Conservation (phyloP, 192 early-diverging fungal genomes). For the Coemansia sp. region DNA sequence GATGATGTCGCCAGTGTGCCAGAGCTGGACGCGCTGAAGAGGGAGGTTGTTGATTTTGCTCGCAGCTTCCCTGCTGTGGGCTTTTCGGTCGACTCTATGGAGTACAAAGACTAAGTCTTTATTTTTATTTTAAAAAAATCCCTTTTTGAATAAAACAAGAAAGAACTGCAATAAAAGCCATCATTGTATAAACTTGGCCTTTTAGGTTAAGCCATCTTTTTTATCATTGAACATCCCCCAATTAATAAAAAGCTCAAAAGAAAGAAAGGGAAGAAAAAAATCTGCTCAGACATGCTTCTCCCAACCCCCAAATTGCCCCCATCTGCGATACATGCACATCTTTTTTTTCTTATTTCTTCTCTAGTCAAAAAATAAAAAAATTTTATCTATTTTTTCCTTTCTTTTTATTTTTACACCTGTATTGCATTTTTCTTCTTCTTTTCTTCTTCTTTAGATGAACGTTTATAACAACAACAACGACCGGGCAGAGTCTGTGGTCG, state of each 20-base stretch:
- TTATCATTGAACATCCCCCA: too few relatives aligned
- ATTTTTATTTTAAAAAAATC: background rate
- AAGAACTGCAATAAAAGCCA: too few relatives aligned
- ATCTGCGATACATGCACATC: conserved; percentile 6
- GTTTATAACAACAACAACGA: background rate
- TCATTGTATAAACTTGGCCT: too few relatives aligned
- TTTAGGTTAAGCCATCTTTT: too few relatives aligned
- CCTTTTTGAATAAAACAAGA: too few relatives aligned
- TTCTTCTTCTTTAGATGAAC: background rate
- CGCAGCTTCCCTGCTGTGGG: conserved; percentile 89
- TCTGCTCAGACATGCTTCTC: background rate
- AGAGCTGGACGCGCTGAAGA: conserved; percentile 69
- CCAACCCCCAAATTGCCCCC: too few relatives aligned
- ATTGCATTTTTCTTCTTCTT: conserved; percentile 4
- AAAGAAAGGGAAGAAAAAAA: conserved; percentile 1
- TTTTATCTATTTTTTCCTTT: conserved; percentile 6
- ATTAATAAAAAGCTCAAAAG: background rate
- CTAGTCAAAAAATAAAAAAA: conserved; percentile 3
- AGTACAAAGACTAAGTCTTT: conserved; percentile 32
- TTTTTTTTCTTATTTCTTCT: conserved; percentile 7
- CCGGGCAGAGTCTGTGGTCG: background rate
- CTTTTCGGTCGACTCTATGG: conserved; percentile 75
- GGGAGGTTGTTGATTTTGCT: conserved; percentile 84
- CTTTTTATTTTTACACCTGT: background rate
- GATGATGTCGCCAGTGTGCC: conserved; percentile 65